Conservation (phyloP, 2,329 filamentous ascomycete species). For the Ophiocordyceps camponoti-rufipedis region DNA sequence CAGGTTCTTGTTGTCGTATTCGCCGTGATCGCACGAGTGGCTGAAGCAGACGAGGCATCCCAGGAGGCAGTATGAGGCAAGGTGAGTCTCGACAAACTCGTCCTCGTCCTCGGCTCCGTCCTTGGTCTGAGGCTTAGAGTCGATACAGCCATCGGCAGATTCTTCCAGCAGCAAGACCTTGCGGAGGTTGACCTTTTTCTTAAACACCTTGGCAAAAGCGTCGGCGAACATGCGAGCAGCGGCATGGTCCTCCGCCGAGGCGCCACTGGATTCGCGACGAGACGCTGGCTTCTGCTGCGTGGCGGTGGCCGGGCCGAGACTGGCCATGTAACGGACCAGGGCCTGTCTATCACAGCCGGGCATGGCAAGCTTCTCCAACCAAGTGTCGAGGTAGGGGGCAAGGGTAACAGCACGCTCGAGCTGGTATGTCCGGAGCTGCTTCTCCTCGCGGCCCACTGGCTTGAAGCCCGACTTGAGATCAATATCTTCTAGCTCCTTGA, state of each 20-base stretch:
- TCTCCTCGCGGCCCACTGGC: conserved; percentile 31
- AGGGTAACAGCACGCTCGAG: conserved; percentile 33
- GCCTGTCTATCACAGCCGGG: conserved; percentile 32
- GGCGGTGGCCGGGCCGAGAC: conserved; percentile 28
- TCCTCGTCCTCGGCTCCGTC: conserved; percentile 19
- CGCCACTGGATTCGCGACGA: conserved; percentile 20
- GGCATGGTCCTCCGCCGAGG: conserved; percentile 21
- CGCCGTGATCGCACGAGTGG: conserved; percentile 42
- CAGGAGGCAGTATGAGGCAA: conserved; percentile 36
- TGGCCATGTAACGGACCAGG: conserved; percentile 34
- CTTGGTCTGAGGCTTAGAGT: conserved; percentile 34
- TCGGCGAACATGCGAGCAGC: conserved; percentile 32
- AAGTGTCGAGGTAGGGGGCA: conserved; percentile 33
- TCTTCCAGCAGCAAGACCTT: conserved; percentile 36
- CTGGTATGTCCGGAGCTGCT: conserved; percentile 27
- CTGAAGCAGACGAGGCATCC: conserved; percentile 41
- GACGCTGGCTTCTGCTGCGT: conserved; percentile 35
- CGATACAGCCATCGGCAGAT: conserved; percentile 32
- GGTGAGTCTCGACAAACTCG: conserved; percentile 23
- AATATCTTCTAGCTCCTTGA: conserved; percentile 37
- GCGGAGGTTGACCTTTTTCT: conserved; percentile 25
- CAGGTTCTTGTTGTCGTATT: conserved; percentile 33
- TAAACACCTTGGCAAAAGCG: conserved; percentile 38
- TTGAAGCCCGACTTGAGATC: conserved; percentile 39
- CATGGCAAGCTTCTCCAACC: conserved; percentile 30